Conservation (phyloP, 192 early-diverging fungal species). For the Gonapodya prolifera region DNA sequence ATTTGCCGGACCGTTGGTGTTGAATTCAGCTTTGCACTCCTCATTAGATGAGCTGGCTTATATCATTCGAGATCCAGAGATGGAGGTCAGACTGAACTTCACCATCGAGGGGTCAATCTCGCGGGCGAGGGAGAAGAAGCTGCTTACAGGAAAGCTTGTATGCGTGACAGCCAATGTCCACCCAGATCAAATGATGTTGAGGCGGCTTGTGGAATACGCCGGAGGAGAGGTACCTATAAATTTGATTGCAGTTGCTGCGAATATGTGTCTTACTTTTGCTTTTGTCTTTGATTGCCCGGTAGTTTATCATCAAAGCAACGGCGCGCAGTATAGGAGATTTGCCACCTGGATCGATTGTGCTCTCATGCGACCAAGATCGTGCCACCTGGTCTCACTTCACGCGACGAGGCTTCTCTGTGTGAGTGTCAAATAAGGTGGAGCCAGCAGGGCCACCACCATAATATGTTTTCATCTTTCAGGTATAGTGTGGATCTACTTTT, state of each 20-base stretch:
- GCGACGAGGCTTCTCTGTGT: neutral
- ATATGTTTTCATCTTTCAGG: too few species aligned
- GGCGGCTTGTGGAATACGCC: neutral
- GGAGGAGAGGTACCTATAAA: neutral
- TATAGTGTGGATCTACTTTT: neutral
- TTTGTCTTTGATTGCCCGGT: too few species aligned
- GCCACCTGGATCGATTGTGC: neutral
- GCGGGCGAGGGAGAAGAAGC: neutral
- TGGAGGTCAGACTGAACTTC: neutral
- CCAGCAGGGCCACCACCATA: too few species aligned
- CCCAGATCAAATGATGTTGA: neutral
- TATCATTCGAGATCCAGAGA: neutral
- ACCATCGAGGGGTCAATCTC: neutral
- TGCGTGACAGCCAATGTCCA: neutral
- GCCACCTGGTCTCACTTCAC: neutral
- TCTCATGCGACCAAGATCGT: neutral
- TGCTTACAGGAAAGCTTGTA: neutral
- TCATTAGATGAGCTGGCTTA: neutral
- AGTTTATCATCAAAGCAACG: neutral
- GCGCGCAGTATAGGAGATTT: neutral
- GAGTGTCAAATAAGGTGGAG: too few species aligned
- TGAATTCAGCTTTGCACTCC: neutral
- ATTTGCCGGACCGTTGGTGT: neutral
- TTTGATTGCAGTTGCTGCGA: too few species aligned
- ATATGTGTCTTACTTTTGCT: too few species aligned